Conservation (phyloP, 768 basidiomycete species). For the Agaricus blazei region DNA sequence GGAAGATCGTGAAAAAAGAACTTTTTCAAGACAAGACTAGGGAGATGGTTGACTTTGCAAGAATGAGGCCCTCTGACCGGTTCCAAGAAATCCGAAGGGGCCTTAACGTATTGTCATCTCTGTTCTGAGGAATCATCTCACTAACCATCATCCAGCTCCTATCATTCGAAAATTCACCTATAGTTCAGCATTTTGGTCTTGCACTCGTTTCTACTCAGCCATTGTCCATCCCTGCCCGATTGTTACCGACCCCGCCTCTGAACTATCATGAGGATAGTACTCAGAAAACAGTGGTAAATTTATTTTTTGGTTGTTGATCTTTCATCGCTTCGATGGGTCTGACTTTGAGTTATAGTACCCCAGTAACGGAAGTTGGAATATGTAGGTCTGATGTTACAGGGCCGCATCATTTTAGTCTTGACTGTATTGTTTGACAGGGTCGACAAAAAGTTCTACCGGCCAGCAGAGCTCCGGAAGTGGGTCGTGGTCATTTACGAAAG, state of each 20-base stretch:
- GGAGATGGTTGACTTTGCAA: slow-evolving; percentile 64
- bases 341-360: slow-evolving; percentile 37
- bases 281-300: slow-evolving; percentile 48
- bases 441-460: slow-evolving; percentile 61
- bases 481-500: slow-evolving; percentile 62
- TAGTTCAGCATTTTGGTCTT: slow-evolving; percentile 65
- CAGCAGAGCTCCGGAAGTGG: slow-evolving; percentile 53
- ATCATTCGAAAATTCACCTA: slow-evolving; percentile 62
- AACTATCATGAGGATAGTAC: slow-evolving; percentile 53
- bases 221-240: slow-evolving; percentile 46
- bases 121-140: not conserved
- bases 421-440: slow-evolving; percentile 36
- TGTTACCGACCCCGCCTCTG: slow-evolving; percentile 55
- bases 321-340: not conserved
- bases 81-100: slow-evolving; percentile 49
- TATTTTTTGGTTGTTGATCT: not conserved
- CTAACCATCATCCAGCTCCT: slow-evolving; percentile 34
- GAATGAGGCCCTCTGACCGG: slow-evolving; percentile 55
- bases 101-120: slow-evolving; percentile 33
- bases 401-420: not conserved
- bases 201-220: slow-evolving; percentile 40
- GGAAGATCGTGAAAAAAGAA: slow-evolving; percentile 72
- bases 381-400: slow-evolving; percentile 18
- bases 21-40: slow-evolving; percentile 65
- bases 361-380: slow-evolving; percentile 67